These are phyloP conservation scores for Wallacemonas sp. DNA, from an alignment of 208 protist species.

Conservation along the genomic window DNA sequence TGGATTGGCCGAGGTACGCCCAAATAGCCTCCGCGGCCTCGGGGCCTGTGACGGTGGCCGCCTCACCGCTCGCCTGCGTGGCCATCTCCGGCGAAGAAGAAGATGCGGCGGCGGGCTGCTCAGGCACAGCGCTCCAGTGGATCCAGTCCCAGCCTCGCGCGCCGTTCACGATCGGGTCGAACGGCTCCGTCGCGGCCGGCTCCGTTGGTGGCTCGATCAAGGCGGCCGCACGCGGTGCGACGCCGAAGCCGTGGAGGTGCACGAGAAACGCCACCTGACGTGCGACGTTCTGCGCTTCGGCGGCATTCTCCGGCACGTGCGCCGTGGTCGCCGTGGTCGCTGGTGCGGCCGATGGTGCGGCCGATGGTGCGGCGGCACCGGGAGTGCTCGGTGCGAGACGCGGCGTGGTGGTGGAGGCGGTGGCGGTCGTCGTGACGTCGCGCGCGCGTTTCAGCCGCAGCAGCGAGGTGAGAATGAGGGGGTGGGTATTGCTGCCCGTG, in stretches of 20 bases:
- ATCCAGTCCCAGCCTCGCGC: background rate
- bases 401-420: background rate
- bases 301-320: background rate
- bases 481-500: background rate
- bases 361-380: background rate
- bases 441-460: conserved; percentile 2
- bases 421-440: background rate
- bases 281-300: conserved; percentile 9
- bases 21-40: background rate
- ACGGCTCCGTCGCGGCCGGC: too few relatives aligned
- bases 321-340: too few relatives aligned
- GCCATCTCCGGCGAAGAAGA: background rate
- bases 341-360: background rate
- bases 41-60: background rate
- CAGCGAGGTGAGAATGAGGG: background rate
- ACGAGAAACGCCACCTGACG: conserved; percentile 33
- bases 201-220: too few relatives aligned
- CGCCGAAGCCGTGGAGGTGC: conserved; percentile 32
- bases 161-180: background rate
- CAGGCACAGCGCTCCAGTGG: too few relatives aligned
- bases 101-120: background rate
- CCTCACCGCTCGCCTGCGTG: background rate
- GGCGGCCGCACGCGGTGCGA: background rate
- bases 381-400: background rate
- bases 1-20: background rate